A percentile compares a stretch with the other conserved stretches of the same genome.
Conservation (phyloP, 495 filamentous ascomycete genomes). For the Penicillium paxilli region DNA sequence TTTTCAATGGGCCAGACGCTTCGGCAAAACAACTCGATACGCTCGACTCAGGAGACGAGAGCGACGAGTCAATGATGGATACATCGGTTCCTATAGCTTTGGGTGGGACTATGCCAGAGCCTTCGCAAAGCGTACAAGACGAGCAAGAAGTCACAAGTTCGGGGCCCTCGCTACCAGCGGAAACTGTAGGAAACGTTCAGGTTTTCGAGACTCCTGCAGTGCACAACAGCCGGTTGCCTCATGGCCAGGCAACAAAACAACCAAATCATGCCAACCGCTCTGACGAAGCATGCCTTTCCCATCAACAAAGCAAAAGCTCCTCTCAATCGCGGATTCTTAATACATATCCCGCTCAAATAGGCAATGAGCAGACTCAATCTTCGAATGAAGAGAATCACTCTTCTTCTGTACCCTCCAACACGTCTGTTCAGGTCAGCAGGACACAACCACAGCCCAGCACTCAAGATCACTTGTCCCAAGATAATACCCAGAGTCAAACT, state of each 20-base stretch:
- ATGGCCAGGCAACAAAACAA: constrained; percentile 1
- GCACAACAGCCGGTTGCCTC: constrained; percentile 8
- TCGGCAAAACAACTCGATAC: constrained; percentile 11
- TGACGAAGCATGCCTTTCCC: constrained; percentile 16
- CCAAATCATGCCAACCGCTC: neutral
- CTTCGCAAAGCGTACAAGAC: constrained; percentile 25
- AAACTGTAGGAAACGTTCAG: constrained; percentile 29
- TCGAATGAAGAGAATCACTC: constrained; percentile 18
- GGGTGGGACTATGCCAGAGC: constrained; percentile 27
- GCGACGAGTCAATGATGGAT: constrained; percentile 55
- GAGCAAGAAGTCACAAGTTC: constrained; percentile 27
- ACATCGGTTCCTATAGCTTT: constrained; percentile 52
- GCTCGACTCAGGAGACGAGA: constrained; percentile 27
- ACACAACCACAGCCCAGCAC: constrained; percentile 26
- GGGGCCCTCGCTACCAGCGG: constrained; percentile 22
- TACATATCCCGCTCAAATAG: constrained; percentile 27
- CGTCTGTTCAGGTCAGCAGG: constrained; percentile 16
- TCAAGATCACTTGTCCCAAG: constrained; percentile 6
- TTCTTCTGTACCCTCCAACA: constrained; percentile 8
- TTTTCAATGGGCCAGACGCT: neutral
- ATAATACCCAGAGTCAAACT: neutral
- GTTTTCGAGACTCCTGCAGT: constrained; percentile 37
- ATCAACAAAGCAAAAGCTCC: constrained; percentile 34
- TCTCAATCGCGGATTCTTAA: constrained; percentile 41
- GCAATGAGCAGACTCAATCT: constrained; percentile 18